Conservation (phyloP, 1,139 yeast genomes). For the Spathaspora sp. region DNA sequence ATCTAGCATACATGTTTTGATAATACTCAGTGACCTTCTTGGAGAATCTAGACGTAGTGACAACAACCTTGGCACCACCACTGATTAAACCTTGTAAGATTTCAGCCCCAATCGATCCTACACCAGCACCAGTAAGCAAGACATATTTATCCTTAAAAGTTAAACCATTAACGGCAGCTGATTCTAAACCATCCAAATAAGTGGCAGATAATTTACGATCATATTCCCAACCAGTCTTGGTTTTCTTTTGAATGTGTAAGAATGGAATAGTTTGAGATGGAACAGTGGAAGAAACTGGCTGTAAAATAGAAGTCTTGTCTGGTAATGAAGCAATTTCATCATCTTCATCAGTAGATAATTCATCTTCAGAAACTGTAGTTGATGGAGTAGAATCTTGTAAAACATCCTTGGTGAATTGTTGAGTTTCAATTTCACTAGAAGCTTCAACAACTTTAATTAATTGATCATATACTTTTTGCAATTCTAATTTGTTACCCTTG, state of each 20-base stretch:
- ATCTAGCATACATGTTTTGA: conserved; percentile 89
- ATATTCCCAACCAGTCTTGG: conserved; percentile 79
- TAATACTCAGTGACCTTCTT: conserved; percentile 93
- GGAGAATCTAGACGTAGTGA: conserved; percentile 94
- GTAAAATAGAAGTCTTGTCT: conserved; percentile 64
- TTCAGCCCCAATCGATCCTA: conserved; percentile 98
- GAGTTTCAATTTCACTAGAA: conserved; percentile 61
- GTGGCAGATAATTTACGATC: conserved; percentile 74
- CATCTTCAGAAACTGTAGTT: conserved; percentile 50
- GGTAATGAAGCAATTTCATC: conserved; percentile 86
- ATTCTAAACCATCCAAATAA: conserved; percentile 87
- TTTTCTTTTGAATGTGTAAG: conserved; percentile 84
- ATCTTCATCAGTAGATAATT: conserved; percentile 42
- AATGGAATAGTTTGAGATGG: conserved; percentile 91
- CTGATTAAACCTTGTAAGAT: conserved; percentile 89
- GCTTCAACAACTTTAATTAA: conserved; percentile 71
- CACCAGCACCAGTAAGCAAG: conserved; percentile 97
- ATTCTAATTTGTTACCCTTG: conserved; percentile 66
- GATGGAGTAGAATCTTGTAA: conserved; percentile 36
- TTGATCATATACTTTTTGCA: conserved; percentile 78
- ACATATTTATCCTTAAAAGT: conserved; percentile 88
- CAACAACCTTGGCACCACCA: conserved; percentile 98
- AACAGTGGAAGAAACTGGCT: conserved; percentile 70
- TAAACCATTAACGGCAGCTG: conserved; percentile 90
- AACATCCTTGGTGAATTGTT: conserved; percentile 43